Evolutionary conservation across 306 rosid species (phyloP).

Genomic region (Prunus kanzakura): DNA sequence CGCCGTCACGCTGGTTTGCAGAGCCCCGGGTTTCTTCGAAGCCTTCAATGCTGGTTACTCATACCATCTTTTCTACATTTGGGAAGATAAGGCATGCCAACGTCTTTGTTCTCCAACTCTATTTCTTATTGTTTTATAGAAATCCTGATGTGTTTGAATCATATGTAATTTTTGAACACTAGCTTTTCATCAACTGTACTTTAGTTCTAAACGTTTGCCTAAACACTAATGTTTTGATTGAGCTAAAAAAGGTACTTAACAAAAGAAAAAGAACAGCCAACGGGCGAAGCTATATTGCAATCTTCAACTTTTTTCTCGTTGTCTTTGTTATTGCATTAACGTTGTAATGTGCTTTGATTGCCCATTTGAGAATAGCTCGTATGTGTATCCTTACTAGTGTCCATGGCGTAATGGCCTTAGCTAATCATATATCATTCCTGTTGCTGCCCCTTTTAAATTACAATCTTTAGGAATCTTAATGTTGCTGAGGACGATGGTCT

Average conservation of each 20-base stretch:
- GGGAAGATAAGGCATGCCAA: constrained; percentile 72
- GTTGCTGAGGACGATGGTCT: constrained; percentile 80
- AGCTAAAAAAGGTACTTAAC: neutral
- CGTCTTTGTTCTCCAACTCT: constrained; percentile 1
- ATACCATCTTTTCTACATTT: constrained; percentile 82
- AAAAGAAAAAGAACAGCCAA: neutral
- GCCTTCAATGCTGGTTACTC: constrained; percentile 92
- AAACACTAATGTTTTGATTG: neutral
- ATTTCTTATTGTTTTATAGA: neutral
- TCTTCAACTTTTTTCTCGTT: neutral
- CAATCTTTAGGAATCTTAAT: constrained; percentile 69
- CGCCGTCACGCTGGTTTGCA: constrained; percentile 91
- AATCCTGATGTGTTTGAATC: neutral
- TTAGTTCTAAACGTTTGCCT: neutral
- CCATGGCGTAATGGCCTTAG: constrained; percentile 8
- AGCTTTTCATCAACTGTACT: neutral
- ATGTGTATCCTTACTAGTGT: neutral
- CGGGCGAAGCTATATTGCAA: neutral
- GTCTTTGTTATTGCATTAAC: neutral
- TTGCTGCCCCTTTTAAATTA: constrained; percentile 24
- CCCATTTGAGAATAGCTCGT: constrained; percentile 9
- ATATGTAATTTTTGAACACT: neutral
- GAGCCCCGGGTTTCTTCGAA: constrained; percentile 93
- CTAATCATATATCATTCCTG: constrained; percentile 19
- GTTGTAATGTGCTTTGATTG: neutral